These are phyloP conservation scores for Talaromyces adpressus DNA, from an alignment of 495 filamentous ascomycete genomes.

Conservation along the genomic window DNA sequence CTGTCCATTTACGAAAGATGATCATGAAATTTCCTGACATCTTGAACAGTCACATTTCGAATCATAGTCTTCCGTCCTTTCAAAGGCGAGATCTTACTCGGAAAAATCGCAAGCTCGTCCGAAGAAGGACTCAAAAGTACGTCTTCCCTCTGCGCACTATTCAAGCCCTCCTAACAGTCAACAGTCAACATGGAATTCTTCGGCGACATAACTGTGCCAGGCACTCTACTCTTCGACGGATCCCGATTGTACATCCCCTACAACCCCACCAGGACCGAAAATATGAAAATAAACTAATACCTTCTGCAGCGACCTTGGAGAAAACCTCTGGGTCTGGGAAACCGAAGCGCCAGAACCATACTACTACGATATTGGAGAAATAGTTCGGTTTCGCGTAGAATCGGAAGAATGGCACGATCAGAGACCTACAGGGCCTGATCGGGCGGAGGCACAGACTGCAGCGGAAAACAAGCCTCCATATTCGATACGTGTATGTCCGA, in stretches of 20 bases:
- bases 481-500: conserved; percentile 52
- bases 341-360: conserved; percentile 56
- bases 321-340: conserved; percentile 78
- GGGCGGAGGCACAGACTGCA: conserved; percentile 37
- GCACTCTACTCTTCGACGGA: conserved; percentile 60
- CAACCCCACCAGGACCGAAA: not conserved
- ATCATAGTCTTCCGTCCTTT: conserved; percentile 93
- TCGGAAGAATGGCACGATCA: conserved; percentile 85
- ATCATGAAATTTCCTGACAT: not conserved
- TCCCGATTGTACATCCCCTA: conserved; percentile 57
- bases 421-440: conserved; percentile 59
- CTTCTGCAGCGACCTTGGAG: conserved; percentile 56
- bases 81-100: conserved; percentile 81
- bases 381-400: conserved; percentile 76
- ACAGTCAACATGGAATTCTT: conserved; percentile 83
- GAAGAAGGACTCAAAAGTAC: conserved; percentile 68
- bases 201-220: conserved; percentile 77
- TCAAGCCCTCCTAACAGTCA: conserved; percentile 5
- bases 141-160: conserved; percentile 10
- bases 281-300: not conserved
- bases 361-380: conserved; percentile 83
- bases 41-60: conserved; percentile 70
- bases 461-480: conserved; percentile 54
- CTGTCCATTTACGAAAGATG: not conserved
- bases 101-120: conserved; percentile 66